Evolutionary conservation across 768 basidiomycete species (phyloP), one percentile per base, ranked within the genome.

Genomic region (Baorangia bicolor): DNA sequence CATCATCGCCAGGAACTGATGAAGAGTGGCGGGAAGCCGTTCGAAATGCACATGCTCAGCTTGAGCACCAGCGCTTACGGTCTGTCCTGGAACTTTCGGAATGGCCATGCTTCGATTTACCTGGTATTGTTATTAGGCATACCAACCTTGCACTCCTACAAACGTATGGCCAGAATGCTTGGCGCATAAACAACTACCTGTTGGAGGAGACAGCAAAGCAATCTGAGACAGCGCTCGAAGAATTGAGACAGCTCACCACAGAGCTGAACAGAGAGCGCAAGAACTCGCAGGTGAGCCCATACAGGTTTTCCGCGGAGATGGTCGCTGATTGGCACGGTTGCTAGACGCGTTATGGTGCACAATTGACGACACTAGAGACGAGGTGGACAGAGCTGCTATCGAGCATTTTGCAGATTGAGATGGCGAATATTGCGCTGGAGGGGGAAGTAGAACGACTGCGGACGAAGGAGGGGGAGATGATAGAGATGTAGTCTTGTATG

Each of bases 351-450:
- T 75, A 87, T 20, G 94, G 94, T 49, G 78, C 82, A 48, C 91
- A 94, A 64, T 75, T 98, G 55, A 89, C 84, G 28, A 76, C 83
- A 10, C 75, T 97, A 56, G 94, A 98, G 73, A 88, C 83, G 35
- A 81, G 87, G 58, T 98, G 95, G 95, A 95, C 92, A 21, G 92
- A 94, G 73, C 78, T 98, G 44, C 87, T 98, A 53, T 94, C 92
- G 51, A 88, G 74, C 49, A 89, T 95, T 42, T 75, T 98, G 55
- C 95, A 98, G 73, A 89, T 97, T 60, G 95, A 97, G 78, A 86
- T 98, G 85, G 96, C 94, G 18, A 95, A 94, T 69, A 81, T 87
- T 39, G 92, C 93, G 27, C 71, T 97, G 70, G 93, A 94, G 62
- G 85, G 78, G 6, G 93, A 97, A 65, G 78, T 97, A 45, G 82